Conservation (phyloP, 495 filamentous ascomycete genomes). For the Polyplosphaeria fusca region DNA sequence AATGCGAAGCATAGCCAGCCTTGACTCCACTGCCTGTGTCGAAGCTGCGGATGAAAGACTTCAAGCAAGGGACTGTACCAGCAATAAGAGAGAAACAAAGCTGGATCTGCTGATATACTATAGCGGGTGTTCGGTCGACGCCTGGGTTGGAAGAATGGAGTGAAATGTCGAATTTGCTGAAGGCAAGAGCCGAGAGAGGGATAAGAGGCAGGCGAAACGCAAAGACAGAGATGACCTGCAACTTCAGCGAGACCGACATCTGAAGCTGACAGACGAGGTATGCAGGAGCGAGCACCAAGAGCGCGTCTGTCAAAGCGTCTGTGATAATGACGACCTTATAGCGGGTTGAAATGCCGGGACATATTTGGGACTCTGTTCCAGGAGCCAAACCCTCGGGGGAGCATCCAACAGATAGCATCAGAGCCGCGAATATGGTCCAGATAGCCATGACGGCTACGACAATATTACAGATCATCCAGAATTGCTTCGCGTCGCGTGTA, state of each 20-base stretch:
- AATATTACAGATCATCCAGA: conserved; percentile 24
- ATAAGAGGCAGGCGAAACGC: conserved; percentile 24
- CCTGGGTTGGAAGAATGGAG: conserved; percentile 12
- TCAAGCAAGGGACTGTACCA: conserved; percentile 28
- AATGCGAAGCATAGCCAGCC: conserved; percentile 1
- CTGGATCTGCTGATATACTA: conserved; percentile 29
- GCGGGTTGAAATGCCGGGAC: conserved; percentile 18
- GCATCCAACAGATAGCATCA: conserved; percentile 18
- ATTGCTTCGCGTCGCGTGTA: conserved; percentile 21
- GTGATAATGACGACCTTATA: conserved; percentile 18
- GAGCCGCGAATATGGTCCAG: conserved; percentile 8
- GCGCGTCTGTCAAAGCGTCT: conserved; percentile 21
- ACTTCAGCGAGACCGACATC: conserved; percentile 14
- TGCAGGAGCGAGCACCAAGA: conserved; percentile 13
- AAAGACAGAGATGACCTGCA: conserved; percentile 30
- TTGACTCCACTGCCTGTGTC: conserved; percentile 25
- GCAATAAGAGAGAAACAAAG: conserved; percentile 30
- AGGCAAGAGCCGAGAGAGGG: conserved; percentile 1
- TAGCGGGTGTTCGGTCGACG: conserved; percentile 11
- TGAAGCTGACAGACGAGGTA: conserved; percentile 29
- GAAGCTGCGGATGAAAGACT: conserved; percentile 35
- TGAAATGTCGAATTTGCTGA: conserved; percentile 1
- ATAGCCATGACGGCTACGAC: conserved; percentile 1
- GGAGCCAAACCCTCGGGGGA: not conserved
- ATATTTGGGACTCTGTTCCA: not conserved